Percentiles rank a stretch among this genome's conserved stretches.
Evolutionary conservation across 495 filamentous ascomycete genomes (phyloP).

Genomic region (Hypoxylon trugodes): DNA sequence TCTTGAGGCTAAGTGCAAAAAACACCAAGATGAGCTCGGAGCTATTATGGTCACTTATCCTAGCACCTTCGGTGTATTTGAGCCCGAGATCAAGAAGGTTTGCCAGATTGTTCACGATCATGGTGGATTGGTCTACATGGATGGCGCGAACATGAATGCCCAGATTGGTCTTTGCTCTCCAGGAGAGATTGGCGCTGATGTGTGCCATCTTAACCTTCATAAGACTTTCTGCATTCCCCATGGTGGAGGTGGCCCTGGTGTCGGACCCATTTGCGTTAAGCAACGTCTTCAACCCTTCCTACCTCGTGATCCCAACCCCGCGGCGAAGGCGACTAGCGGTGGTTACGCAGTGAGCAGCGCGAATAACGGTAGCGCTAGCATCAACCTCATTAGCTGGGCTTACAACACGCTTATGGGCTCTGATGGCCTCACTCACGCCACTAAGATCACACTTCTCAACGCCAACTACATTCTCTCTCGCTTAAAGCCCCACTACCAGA

Average conservation of each 20-base stretch:
- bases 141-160: constrained; percentile 99
- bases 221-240: constrained; percentile 99
- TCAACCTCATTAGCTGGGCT: constrained; percentile 96
- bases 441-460: constrained; percentile 92
- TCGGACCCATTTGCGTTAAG: constrained; percentile 95
- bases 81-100: constrained; percentile 87
- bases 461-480: constrained; percentile 97
- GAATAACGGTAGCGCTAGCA: constrained; percentile 90
- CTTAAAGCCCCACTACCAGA: constrained; percentile 87
- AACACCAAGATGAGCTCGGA: constrained; percentile 84
- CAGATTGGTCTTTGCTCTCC: constrained; percentile 98
- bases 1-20: constrained; percentile 85
- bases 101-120: constrained; percentile 86
- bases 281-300: constrained; percentile 80
- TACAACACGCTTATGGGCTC: constrained; percentile 89
- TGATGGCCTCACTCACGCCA: constrained; percentile 90
- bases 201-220: constrained; percentile 97
- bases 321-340: constrained; percentile 44
- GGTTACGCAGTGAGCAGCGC: constrained; percentile 82
- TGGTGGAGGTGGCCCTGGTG: constrained; percentile 93
- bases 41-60: constrained; percentile 99
- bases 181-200: constrained; percentile 96
- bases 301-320: constrained; percentile 69
- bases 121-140: constrained; percentile 98
- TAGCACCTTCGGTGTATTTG: constrained; percentile 95